Conservation (phyloP, 2,329 filamentous ascomycete genomes). For the Pyricularia sp. region DNA sequence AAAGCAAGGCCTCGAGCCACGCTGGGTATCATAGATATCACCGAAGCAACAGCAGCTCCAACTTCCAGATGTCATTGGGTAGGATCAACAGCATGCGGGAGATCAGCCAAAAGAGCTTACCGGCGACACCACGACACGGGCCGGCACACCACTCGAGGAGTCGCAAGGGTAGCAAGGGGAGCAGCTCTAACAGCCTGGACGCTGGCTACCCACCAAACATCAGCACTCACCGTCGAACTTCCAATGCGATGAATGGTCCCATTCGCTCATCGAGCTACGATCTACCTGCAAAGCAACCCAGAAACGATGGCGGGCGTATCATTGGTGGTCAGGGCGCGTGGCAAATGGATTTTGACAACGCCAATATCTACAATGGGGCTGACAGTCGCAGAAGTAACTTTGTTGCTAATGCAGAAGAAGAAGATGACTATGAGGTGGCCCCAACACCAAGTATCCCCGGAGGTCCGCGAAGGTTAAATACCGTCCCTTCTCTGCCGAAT, state of each 20-base stretch:
- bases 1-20: constrained; percentile 45
- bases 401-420: constrained; percentile 11
- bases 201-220: constrained; percentile 49
- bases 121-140: constrained; percentile 25
- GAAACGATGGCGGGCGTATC: constrained; percentile 12
- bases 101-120: constrained; percentile 25
- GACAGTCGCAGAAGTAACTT: neutral
- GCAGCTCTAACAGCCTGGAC: constrained; percentile 57
- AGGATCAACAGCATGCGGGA: constrained; percentile 56
- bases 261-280: constrained; percentile 63
- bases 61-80: constrained; percentile 50
- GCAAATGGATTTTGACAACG: constrained; percentile 39
- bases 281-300: constrained; percentile 19
- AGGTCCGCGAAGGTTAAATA: constrained; percentile 52
- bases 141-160: constrained; percentile 38
- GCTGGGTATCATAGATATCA: constrained; percentile 46
- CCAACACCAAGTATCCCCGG: constrained; percentile 77
- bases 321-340: constrained; percentile 18
- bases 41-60: constrained; percentile 74
- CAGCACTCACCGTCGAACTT: constrained; percentile 49
- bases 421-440: constrained; percentile 66
- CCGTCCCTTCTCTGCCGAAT: constrained; percentile 24
- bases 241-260: constrained; percentile 14
- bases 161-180: constrained; percentile 58
- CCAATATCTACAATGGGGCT: constrained; percentile 27